Evolutionary conservation across 2,329 filamentous ascomycete genomes (phyloP), one percentile per base, ranked within the genome.

Genomic region (Coniella vitis): DNA sequence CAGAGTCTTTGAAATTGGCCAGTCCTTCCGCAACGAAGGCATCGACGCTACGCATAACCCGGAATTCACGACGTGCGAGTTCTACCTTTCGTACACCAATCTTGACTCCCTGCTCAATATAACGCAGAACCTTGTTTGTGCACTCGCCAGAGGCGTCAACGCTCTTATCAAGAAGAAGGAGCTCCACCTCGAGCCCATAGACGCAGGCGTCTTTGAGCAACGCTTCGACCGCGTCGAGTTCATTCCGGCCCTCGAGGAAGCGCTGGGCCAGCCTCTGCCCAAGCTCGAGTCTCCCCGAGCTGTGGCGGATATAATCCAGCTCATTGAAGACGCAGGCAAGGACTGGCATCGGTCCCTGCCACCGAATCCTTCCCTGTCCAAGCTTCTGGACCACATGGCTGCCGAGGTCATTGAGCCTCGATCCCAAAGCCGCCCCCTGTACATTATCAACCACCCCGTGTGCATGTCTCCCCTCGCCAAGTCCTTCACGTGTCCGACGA

Each of bases 61-160:
- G 0, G 93, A 98, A 63, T 98, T 97, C 68, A 93, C 87, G 38
- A 97, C 88, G 52, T 97, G 91, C 72, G 93, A 98, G 68, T 97
- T 95, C 69, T 98, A 98, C 68, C 84, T 86, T 53, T 84, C 90
- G 3, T 94, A 90, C 60, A 82, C 85, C 52, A 86, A 84, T 55
- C 75, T 96, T 0, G 71, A 82, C 32, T 79, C 87, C 37, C 71
- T 97, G 44, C 90, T 95, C 61, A 63, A 66, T 17, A 79, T 83
- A 62, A 97, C 91, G 1, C 86, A 93, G 63, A 70, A 75, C 13
- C 67, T 97, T 41, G 67, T 96, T 29, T 70, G 63, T 31, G 73
- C 76, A 16, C 71, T 90, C 14, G 76, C 79, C 9, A 58, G 65
- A 14, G 42, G 32, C 14, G 49, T 49, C 13, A 35, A 32, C 41